phyloP scores from a whole-genome alignment of 108 stramenopile genomes.

The Cyclotella kingstonii region DNA sequence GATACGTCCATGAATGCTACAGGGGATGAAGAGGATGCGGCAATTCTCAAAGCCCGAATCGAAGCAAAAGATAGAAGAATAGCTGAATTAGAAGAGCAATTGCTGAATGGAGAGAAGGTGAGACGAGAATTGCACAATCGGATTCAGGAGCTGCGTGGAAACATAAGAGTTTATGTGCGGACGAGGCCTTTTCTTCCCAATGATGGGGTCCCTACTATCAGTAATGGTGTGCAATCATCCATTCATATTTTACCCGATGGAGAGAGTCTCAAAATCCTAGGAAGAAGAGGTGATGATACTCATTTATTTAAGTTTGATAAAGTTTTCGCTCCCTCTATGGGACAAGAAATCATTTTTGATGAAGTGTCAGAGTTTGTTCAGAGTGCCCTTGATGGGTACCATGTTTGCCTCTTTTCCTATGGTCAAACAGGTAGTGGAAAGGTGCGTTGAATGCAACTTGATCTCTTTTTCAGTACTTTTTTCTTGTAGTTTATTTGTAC shows the following conservation, averaged over 20 bases:
- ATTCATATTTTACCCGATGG: conserved; percentile 49
- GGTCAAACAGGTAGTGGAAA: conserved; percentile 82
- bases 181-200: conserved; percentile 79
- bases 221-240: conserved; percentile 5
- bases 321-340: conserved; percentile 74
- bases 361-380: conserved; percentile 93
- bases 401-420: conserved; percentile 86
- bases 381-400: conserved; percentile 89
- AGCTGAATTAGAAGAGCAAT: conserved; percentile 73
- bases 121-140: conserved; percentile 82
- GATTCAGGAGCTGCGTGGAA: conserved; percentile 88
- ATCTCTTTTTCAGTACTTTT: not conserved
- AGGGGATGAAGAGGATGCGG: conserved; percentile 74
- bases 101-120: conserved; percentile 83
- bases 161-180: conserved; percentile 85
- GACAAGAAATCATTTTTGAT: conserved; percentile 81
- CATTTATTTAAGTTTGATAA: conserved; percentile 80
- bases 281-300: conserved; percentile 24
- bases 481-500: not conserved
- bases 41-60: conserved; percentile 83
- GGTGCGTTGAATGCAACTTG: not conserved
- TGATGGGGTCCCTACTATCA: conserved; percentile 32
- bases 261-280: conserved; percentile 40
- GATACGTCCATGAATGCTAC: conserved; percentile 19
- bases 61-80: conserved; percentile 82